Percentiles rank a stretch among this genome's conserved stretches.
phyloP scores from a whole-genome alignment of 2,329 filamentous ascomycete genomes.

The Harringtonia aguacate region DNA sequence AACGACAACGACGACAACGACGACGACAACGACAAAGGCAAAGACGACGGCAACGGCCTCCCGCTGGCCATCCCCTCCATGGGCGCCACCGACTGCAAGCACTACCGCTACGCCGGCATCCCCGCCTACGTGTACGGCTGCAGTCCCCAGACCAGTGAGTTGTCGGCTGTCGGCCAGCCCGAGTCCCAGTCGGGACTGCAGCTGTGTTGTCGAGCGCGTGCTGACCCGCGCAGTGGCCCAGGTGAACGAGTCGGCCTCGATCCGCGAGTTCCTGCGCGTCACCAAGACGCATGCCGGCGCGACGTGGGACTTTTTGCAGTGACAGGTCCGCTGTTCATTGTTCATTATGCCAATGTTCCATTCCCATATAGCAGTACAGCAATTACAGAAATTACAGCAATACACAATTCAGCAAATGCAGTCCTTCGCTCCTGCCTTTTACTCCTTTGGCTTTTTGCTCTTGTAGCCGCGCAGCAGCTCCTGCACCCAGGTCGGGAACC shows the following conservation, averaged over 20 bases:
- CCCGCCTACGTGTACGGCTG: constrained; percentile 6
- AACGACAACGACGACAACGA: no score
- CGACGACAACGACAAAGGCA: no score
- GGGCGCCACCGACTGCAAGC: constrained; percentile 9
- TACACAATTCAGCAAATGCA: no score
- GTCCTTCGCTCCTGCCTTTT: background rate
- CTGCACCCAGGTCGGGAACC: constrained; percentile 29
- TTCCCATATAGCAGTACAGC: no score
- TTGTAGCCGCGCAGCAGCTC: constrained; percentile 1
- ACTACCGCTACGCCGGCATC: constrained; percentile 7
- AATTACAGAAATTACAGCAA: no score
- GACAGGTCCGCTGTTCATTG: background rate
- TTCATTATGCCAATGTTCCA: no score
- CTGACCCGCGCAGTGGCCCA: constrained; percentile 4
- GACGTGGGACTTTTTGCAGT: constrained; percentile 2
- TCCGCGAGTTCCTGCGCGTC: constrained; percentile 7
- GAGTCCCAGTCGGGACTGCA: no score
- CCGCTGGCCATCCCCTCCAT: constrained; percentile 8
- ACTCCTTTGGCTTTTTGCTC: background rate
- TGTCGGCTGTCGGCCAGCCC: no score
- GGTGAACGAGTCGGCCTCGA: constrained; percentile 8
- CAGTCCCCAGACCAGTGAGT: constrained; percentile 4
- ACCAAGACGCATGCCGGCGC: constrained; percentile 7
- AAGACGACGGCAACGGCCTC: no score
- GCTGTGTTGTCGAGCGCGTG: background rate